Conservation (phyloP, 2,329 filamentous ascomycete species). For the Cordyceps fumosorosea region DNA sequence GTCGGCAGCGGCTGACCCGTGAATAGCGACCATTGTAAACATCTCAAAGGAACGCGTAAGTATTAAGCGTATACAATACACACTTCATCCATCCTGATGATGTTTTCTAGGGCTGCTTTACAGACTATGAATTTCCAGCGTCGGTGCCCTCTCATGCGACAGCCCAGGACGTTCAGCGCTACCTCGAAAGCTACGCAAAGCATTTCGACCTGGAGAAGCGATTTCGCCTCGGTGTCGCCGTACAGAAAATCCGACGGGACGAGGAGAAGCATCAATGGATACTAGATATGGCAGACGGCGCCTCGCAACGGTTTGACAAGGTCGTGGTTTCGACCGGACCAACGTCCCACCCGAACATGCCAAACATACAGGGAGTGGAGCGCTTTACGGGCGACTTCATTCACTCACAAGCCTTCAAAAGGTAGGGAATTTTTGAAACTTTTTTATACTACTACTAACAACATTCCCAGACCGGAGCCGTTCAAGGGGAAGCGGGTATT, state of each 20-base stretch:
- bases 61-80: slow-evolving; percentile 10
- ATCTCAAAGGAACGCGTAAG: slow-evolving; percentile 26
- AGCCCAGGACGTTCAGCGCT: slow-evolving; percentile 23
- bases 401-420: slow-evolving; percentile 32
- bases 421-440: slow-evolving; percentile 16
- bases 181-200: slow-evolving; percentile 27
- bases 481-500: slow-evolving; percentile 37
- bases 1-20: slow-evolving; percentile 1
- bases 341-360: slow-evolving; percentile 29
- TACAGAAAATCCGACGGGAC: slow-evolving; percentile 19
- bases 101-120: slow-evolving; percentile 23
- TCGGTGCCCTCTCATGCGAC: slow-evolving; percentile 21
- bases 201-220: slow-evolving; percentile 24
- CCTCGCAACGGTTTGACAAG: slow-evolving; percentile 28
- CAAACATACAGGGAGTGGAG: slow-evolving; percentile 28
- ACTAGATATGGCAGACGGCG: slow-evolving; percentile 20
- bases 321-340: slow-evolving; percentile 29
- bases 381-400: slow-evolving; percentile 32
- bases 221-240: slow-evolving; percentile 21
- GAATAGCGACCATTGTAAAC: slow-evolving; percentile 24
- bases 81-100: slow-evolving; percentile 10
- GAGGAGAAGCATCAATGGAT: slow-evolving; percentile 21
- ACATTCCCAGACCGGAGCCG: slow-evolving; percentile 17
- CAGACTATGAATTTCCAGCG: slow-evolving; percentile 28
- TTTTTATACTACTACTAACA: not conserved